phyloP scores from a whole-genome alignment of 2,329 filamentous ascomycete species.

The Colletotrichum gigasporum region DNA sequence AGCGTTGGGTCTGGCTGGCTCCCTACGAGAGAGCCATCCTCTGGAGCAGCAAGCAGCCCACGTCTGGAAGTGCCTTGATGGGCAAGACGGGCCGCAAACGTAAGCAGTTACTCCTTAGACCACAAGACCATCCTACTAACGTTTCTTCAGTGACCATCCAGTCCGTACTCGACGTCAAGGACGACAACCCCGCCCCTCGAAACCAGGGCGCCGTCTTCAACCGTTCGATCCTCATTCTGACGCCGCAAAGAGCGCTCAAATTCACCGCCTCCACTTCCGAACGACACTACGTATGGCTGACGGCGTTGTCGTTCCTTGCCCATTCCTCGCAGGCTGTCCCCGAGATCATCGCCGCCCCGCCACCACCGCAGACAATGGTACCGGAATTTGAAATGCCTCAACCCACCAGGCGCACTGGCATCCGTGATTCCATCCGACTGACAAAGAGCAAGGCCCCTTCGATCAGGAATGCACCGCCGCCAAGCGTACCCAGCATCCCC shows the following conservation, averaged over 20 bases:
- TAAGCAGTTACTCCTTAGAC: conserved; percentile 61
- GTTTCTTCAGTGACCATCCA: conserved; percentile 80
- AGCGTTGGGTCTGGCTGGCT: conserved; percentile 98
- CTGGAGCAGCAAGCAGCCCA: conserved; percentile 98
- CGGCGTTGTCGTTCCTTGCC: conserved; percentile 91
- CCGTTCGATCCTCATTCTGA: conserved; percentile 93
- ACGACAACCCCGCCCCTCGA: conserved; percentile 87
- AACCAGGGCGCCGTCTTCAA: conserved; percentile 77
- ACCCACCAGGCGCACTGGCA: conserved; percentile 63
- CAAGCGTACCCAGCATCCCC: conserved; percentile 64
- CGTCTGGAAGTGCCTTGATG: conserved; percentile 84
- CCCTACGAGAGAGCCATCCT: conserved; percentile 96
- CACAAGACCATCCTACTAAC: conserved; percentile 41
- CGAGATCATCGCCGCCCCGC: conserved; percentile 70
- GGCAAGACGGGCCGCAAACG: conserved; percentile 95
- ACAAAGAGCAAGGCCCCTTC: conserved; percentile 73
- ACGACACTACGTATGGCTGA: conserved; percentile 94
- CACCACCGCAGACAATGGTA: conserved; percentile 55
- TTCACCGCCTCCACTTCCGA: conserved; percentile 88
- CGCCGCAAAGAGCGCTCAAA: conserved; percentile 91
- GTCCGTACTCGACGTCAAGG: conserved; percentile 96
- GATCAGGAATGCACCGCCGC: conserved; percentile 54
- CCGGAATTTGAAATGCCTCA: conserved; percentile 62
- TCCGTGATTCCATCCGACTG: conserved; percentile 89
- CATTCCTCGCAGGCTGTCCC: conserved; percentile 86